These are phyloP conservation scores for Cicer pinnatifidum DNA, from an alignment of 306 rosid species.

Conservation along the genomic window DNA sequence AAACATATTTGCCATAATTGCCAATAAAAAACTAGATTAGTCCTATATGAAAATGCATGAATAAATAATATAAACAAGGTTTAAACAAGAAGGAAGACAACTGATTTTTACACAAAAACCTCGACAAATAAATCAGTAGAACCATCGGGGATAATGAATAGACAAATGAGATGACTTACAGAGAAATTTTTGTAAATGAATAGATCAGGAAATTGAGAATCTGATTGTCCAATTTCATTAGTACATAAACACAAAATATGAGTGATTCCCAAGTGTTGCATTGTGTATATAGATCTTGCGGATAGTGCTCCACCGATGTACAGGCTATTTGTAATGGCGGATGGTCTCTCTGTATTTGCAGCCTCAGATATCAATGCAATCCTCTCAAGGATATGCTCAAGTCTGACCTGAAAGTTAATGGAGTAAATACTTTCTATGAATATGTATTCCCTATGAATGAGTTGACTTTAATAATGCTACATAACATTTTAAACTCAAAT, in stretches of 20 bases:
- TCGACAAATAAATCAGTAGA: slow-evolving; percentile 27
- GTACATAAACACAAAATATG: slow-evolving; percentile 83
- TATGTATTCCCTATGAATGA: slow-evolving; percentile 10
- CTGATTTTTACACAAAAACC: slow-evolving; percentile 13
- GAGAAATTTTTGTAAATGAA: slow-evolving; percentile 75
- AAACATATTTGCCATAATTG: no score
- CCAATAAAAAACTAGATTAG: background rate
- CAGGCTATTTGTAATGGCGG: slow-evolving; percentile 60
- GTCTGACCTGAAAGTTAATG: slow-evolving; percentile 71
- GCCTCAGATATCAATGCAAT: slow-evolving; percentile 79
- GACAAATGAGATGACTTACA: slow-evolving; percentile 51
- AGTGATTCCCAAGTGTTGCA: slow-evolving; percentile 77
- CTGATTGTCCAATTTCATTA: slow-evolving; percentile 88
- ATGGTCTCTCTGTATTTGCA: slow-evolving; percentile 85
- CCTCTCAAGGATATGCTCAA: slow-evolving; percentile 91
- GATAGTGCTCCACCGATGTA: slow-evolving; percentile 84
- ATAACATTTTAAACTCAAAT: slow-evolving; percentile 21
- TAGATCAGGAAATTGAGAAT: slow-evolving; percentile 80
- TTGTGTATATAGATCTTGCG: slow-evolving; percentile 78
- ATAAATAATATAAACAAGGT: background rate
- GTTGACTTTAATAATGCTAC: background rate
- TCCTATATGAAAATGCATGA: background rate
- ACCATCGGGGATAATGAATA: background rate
- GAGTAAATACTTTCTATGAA: slow-evolving; percentile 19
- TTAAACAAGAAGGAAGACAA: background rate